These are phyloP conservation scores for Cladosporium sp. DNA, from an alignment of 2,329 filamentous ascomycete species.

Conservation along the genomic window DNA sequence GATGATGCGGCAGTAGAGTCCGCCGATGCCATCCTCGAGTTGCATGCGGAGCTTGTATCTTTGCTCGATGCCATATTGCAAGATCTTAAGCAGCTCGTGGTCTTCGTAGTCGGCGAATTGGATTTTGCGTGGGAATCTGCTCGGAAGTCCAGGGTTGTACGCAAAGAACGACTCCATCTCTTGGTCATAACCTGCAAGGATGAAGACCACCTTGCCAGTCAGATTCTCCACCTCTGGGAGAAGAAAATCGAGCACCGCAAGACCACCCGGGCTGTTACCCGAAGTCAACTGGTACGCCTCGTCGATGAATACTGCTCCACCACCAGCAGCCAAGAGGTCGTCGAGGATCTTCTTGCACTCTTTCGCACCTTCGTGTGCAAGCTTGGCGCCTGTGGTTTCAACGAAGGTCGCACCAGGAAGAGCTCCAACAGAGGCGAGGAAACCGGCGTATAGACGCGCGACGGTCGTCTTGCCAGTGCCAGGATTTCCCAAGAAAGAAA, in stretches of 20 bases:
- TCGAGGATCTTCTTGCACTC: constrained; percentile 60
- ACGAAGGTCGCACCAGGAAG: constrained; percentile 45
- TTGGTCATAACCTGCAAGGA: constrained; percentile 71
- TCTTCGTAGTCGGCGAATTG: constrained; percentile 71
- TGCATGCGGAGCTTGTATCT: constrained; percentile 55
- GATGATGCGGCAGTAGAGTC: constrained; percentile 65
- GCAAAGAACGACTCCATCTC: constrained; percentile 76
- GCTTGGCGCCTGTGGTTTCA: background rate
- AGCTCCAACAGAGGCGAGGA: constrained; percentile 62
- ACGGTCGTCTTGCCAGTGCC: constrained; percentile 80
- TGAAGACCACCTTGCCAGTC: constrained; percentile 67
- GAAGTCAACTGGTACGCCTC: constrained; percentile 74
- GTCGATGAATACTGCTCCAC: constrained; percentile 74
- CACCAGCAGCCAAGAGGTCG: constrained; percentile 56
- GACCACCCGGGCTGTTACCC: constrained; percentile 58
- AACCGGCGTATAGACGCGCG: constrained; percentile 67
- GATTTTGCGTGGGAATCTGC: constrained; percentile 66
- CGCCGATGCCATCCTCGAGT: constrained; percentile 58
- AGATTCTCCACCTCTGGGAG: constrained; percentile 72
- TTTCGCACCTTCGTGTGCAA: constrained; percentile 51
- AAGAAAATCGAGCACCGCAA: constrained; percentile 67
- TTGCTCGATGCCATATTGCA: constrained; percentile 52
- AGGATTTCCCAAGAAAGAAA: constrained; percentile 68
- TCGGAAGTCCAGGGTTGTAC: constrained; percentile 70
- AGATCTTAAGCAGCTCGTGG: constrained; percentile 62